Evolutionary conservation across 495 filamentous ascomycete genomes (phyloP).

Genomic region (Lindgomyces ingoldianus): DNA sequence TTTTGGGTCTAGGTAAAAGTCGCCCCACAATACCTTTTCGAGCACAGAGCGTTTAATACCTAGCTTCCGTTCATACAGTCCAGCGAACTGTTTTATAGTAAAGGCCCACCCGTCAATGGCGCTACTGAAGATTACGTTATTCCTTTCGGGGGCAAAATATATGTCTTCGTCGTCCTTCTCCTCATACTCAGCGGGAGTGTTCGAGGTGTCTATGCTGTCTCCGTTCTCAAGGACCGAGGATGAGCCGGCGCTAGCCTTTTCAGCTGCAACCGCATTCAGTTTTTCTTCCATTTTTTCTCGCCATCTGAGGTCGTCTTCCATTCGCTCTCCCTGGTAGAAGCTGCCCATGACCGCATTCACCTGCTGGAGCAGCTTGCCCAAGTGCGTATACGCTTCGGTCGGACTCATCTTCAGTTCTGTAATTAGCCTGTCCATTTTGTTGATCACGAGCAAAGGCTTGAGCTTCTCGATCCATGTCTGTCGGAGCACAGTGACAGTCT

Average conservation of each 20-base stretch:
- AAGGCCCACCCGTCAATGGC: conserved; percentile 98
- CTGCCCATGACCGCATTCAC: conserved; percentile 97
- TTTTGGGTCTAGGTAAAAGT: conserved; percentile 95
- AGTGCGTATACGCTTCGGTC: conserved; percentile 81
- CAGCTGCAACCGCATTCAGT: conserved; percentile 55
- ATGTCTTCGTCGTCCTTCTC: conserved; percentile 96
- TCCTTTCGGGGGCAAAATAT: conserved; percentile 97
- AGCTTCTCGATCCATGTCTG: conserved; percentile 96
- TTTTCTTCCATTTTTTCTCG: conserved; percentile 87
- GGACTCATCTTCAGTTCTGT: conserved; percentile 93
- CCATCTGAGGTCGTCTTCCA: conserved; percentile 99
- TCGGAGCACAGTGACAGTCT: conserved; percentile 94
- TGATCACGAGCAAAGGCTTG: conserved; percentile 91
- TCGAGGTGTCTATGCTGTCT: conserved; percentile 49
- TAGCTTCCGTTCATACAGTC: conserved; percentile 92
- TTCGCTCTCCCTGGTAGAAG: conserved; percentile 96
- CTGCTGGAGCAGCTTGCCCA: conserved; percentile 89
- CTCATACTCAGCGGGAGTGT: conserved; percentile 60
- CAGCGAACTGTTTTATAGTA: conserved; percentile 90
- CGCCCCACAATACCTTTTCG: conserved; percentile 96
- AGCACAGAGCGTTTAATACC: conserved; percentile 88
- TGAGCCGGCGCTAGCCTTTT: conserved; percentile 44
- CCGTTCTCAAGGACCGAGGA: conserved; percentile 44
- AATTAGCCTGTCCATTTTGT: conserved; percentile 94
- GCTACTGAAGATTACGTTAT: conserved; percentile 98